phyloP scores from a whole-genome alignment of 306 rosid genomes.

The Castanea crenata region DNA sequence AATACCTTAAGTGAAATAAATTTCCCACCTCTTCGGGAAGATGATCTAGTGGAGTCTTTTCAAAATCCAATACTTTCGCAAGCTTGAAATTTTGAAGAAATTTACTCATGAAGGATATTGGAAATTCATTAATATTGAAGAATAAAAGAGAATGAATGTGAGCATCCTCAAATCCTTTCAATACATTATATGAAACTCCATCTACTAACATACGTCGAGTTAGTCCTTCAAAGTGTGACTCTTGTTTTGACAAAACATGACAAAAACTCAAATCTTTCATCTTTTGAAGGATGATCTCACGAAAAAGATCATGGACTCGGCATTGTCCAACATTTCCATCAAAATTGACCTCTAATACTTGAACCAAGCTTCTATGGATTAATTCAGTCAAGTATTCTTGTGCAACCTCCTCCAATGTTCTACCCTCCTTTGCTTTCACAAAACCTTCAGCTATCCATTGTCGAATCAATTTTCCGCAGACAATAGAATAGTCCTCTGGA shows the following conservation, averaged over 20 bases:
- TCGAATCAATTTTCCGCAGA: too few relatives aligned
- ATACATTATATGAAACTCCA: not conserved
- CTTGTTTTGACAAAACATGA: not conserved
- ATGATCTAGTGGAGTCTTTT: too few relatives aligned
- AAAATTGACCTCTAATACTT: not conserved
- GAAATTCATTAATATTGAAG: not conserved
- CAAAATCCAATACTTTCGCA: too few relatives aligned
- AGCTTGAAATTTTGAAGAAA: too few relatives aligned
- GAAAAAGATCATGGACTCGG: not conserved
- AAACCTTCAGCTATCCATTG: constrained; percentile 4
- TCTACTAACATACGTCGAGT: not conserved
- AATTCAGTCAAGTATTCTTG: not conserved
- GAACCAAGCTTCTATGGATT: not conserved
- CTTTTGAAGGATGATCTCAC: not conserved
- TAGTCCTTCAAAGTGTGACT: not conserved
- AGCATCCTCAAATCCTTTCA: too few relatives aligned
- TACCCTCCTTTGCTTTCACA: too few relatives aligned
- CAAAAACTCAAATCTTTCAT: not conserved
- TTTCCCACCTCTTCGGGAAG: too few relatives aligned
- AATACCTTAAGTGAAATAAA: too few relatives aligned
- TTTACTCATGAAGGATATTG: too few relatives aligned
- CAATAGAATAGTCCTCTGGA: too few relatives aligned
- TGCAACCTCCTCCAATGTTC: too few relatives aligned
- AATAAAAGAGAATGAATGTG: constrained; percentile 1
- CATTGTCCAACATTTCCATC: too few relatives aligned